These are phyloP conservation scores for Beauveria scarabaeidicola DNA, from an alignment of 2,329 filamentous ascomycete genomes.

Conservation along the genomic window DNA sequence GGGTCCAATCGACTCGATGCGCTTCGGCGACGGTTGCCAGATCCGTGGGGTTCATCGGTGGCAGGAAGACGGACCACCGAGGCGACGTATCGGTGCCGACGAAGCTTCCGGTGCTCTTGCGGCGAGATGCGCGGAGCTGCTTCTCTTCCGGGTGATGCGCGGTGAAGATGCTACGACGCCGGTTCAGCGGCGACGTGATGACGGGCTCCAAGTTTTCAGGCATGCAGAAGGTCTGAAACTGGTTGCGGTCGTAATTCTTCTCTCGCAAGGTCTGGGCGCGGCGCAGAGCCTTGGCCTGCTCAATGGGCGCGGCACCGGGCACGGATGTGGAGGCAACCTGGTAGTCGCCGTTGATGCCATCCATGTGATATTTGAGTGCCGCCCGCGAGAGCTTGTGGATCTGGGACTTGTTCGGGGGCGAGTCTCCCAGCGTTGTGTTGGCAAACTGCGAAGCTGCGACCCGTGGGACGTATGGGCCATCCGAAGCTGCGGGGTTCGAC, in stretches of 20 bases:
- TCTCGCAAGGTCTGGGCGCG: slow-evolving; percentile 32
- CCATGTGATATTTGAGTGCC: slow-evolving; percentile 33
- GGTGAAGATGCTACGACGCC: slow-evolving; percentile 1
- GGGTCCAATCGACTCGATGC: slow-evolving; percentile 49
- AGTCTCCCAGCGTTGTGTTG: slow-evolving; percentile 41
- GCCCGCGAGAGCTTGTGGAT: slow-evolving; percentile 36
- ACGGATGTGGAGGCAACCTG: slow-evolving; percentile 17
- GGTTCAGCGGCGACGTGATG: not conserved
- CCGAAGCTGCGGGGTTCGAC: not conserved
- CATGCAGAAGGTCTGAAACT: slow-evolving; percentile 30
- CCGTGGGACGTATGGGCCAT: slow-evolving; percentile 37
- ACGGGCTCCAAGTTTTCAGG: not conserved
- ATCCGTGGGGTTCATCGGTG: slow-evolving; percentile 12
- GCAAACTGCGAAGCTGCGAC: slow-evolving; percentile 48
- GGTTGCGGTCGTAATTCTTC: slow-evolving; percentile 31
- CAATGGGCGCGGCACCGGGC: slow-evolving; percentile 23
- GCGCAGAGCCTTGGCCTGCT: slow-evolving; percentile 28
- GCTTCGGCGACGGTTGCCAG: slow-evolving; percentile 21
- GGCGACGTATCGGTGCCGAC: slow-evolving; percentile 15
- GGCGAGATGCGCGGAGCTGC: slow-evolving; percentile 17
- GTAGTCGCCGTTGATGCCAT: slow-evolving; percentile 20
- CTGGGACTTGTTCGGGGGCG: slow-evolving; percentile 26
- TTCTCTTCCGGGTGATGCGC: slow-evolving; percentile 11
- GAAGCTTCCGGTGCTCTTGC: slow-evolving; percentile 30
- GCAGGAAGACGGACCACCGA: slow-evolving; percentile 5